These are phyloP conservation scores for Brasilioporus rufonigricans DNA, from an alignment of 768 basidiomycete species.

Conservation along the genomic window DNA sequence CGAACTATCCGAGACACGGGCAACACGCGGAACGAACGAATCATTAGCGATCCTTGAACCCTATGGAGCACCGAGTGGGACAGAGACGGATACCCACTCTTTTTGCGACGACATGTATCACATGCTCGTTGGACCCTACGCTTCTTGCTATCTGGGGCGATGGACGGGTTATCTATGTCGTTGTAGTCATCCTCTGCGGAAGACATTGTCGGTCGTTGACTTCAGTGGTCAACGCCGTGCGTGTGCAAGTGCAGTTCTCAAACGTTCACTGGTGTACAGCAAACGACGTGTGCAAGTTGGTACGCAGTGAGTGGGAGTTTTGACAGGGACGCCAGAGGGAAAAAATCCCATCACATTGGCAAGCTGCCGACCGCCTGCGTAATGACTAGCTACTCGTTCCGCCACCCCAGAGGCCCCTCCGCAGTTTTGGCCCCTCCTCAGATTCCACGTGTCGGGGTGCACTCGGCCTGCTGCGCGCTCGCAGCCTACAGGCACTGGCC, in stretches of 20 bases:
- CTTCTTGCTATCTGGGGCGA: slow-evolving; percentile 52
- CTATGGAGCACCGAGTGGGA: background rate
- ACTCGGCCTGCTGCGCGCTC: too few relatives aligned
- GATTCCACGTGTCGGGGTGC: too few relatives aligned
- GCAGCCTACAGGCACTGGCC: too few relatives aligned
- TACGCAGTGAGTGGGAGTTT: background rate
- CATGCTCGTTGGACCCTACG: slow-evolving; percentile 75
- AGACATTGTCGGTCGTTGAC: slow-evolving; percentile 31
- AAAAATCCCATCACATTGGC: background rate
- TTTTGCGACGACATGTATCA: slow-evolving; percentile 81
- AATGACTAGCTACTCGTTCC: background rate
- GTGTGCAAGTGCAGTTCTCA: background rate
- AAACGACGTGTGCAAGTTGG: background rate
- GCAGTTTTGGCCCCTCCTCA: too few relatives aligned
- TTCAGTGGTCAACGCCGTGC: background rate
- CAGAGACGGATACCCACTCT: slow-evolving; percentile 48
- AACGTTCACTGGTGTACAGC: background rate
- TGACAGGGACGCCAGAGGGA: background rate
- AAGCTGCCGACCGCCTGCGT: background rate
- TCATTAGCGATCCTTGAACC: background rate
- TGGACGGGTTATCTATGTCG: slow-evolving; percentile 37
- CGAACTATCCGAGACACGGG: slow-evolving; percentile 10
- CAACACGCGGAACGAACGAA: background rate
- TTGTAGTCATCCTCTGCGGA: slow-evolving; percentile 63
- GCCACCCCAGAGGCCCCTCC: background rate